These are phyloP conservation scores for Verbascum thapsus DNA, from an alignment of 257 asterid genomes.

Conservation along the genomic window DNA sequence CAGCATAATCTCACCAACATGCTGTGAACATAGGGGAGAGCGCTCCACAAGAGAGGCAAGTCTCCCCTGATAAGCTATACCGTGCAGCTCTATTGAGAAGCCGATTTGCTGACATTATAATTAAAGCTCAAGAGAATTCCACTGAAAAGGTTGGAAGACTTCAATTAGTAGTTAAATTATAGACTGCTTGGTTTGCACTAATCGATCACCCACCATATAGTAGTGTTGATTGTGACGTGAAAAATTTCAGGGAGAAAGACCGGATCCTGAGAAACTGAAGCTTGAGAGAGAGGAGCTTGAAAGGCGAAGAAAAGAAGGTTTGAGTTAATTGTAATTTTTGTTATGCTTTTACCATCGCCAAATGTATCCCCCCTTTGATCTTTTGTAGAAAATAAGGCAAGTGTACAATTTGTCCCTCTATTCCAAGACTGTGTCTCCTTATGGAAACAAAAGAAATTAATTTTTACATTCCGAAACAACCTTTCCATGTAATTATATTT, in stretches of 20 bases:
- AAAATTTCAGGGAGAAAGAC: slow-evolving; percentile 54
- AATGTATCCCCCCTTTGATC: too few species aligned
- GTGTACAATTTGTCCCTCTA: too few species aligned
- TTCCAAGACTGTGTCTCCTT: too few species aligned
- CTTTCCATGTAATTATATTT: too few species aligned
- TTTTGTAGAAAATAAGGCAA: too few species aligned
- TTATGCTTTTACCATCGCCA: too few species aligned
- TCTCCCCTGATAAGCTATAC: slow-evolving; percentile 82
- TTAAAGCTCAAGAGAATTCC: slow-evolving; percentile 75
- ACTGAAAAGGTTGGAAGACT: slow-evolving; percentile 46
- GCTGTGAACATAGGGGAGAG: slow-evolving; percentile 72
- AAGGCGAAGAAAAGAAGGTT: slow-evolving; percentile 73
- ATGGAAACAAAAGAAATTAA: too few species aligned
- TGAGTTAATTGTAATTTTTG: slow-evolving; percentile 17
- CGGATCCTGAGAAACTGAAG: slow-evolving; percentile 63
- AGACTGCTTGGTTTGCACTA: slow-evolving; percentile 16
- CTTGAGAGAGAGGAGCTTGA: slow-evolving; percentile 75
- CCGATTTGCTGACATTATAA: slow-evolving; percentile 73
- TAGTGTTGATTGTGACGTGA: slow-evolving; percentile 18
- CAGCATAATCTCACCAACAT: slow-evolving; percentile 54
- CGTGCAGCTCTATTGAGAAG: slow-evolving; percentile 80
- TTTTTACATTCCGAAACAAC: too few species aligned
- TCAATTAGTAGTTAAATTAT: slow-evolving; percentile 18
- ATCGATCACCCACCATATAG: slow-evolving; percentile 4
- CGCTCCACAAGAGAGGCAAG: slow-evolving; percentile 69